These are phyloP conservation scores for Salix arbutifolia DNA, from an alignment of 345 rosid species.

Conservation along the genomic window DNA sequence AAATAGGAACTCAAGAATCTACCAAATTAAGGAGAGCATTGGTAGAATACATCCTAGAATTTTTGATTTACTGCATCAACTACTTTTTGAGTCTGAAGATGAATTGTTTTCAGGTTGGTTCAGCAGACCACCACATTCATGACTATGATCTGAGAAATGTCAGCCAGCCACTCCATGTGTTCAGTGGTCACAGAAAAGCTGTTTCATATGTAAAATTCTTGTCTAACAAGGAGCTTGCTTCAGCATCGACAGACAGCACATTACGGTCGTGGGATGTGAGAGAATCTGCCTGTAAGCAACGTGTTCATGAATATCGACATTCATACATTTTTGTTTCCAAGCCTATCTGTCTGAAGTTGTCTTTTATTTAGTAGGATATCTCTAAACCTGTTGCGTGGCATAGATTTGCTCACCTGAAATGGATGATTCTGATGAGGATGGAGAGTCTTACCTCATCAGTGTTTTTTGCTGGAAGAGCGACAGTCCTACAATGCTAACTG, in stretches of 20 bases:
- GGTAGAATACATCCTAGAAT: not conserved
- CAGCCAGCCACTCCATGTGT: slow-evolving; percentile 83
- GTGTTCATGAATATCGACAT: not conserved
- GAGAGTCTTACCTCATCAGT: slow-evolving; percentile 82
- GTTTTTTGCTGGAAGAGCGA: slow-evolving; percentile 99
- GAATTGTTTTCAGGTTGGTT: slow-evolving; percentile 67
- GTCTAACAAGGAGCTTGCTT: slow-evolving; percentile 90
- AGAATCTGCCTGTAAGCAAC: slow-evolving; percentile 67
- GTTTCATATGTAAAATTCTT: slow-evolving; percentile 95
- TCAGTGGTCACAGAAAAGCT: slow-evolving; percentile 86
- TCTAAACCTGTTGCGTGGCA: slow-evolving; percentile 76
- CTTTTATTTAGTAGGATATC: slow-evolving; percentile 60
- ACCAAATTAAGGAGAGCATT: not conserved
- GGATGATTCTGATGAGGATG: slow-evolving; percentile 82
- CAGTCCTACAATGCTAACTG: slow-evolving; percentile 86
- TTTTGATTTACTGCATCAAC: not conserved
- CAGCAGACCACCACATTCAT: slow-evolving; percentile 92
- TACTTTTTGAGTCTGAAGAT: not conserved
- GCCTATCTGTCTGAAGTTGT: not conserved
- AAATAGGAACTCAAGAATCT: not conserved
- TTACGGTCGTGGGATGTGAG: slow-evolving; percentile 91
- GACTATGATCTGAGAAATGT: slow-evolving; percentile 83
- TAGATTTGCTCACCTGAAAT: slow-evolving; percentile 79
- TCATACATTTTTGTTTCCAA: not conserved
- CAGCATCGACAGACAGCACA: slow-evolving; percentile 97